These are phyloP conservation scores for Fusarium luffae DNA, from an alignment of 2,329 filamentous ascomycete genomes.

Conservation along the genomic window DNA sequence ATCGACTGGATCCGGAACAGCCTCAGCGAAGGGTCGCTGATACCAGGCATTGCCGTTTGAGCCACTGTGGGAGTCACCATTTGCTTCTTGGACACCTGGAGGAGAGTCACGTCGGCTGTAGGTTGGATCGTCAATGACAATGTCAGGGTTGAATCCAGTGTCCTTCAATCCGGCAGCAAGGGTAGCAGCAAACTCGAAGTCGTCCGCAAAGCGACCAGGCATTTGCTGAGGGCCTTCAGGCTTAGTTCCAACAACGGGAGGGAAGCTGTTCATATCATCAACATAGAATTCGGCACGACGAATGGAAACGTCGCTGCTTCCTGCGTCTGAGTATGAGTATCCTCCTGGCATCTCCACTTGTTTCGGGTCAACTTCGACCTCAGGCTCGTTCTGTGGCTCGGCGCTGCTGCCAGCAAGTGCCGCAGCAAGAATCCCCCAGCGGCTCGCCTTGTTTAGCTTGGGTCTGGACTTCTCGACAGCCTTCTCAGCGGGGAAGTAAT, in stretches of 20 bases:
- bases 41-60: conserved; percentile 55
- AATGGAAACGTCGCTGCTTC: conserved; percentile 31
- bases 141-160: conserved; percentile 76
- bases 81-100: conserved; percentile 65
- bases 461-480: conserved; percentile 49
- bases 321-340: conserved; percentile 25
- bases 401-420: conserved; percentile 58
- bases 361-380: conserved; percentile 31
- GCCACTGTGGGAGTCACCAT: conserved; percentile 51
- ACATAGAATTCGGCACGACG: conserved; percentile 41
- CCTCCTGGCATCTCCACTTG: conserved; percentile 27
- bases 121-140: conserved; percentile 73
- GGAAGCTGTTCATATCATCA: conserved; percentile 57
- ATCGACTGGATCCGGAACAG: conserved; percentile 55
- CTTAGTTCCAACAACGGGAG: conserved; percentile 68
- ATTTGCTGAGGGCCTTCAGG: conserved; percentile 64
- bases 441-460: conserved; percentile 54
- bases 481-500: conserved; percentile 41
- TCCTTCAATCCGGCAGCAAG: conserved; percentile 75
- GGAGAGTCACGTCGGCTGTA: conserved; percentile 74
- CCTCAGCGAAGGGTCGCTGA: conserved; percentile 61
- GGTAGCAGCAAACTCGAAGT: conserved; percentile 75
- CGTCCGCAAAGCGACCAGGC: conserved; percentile 74
- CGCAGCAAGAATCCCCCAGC: conserved; percentile 65
- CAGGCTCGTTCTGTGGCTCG: conserved; percentile 52